These are phyloP conservation scores for Davidsoniella virescens DNA, from an alignment of 2,329 filamentous ascomycete genomes.

Conservation along the genomic window DNA sequence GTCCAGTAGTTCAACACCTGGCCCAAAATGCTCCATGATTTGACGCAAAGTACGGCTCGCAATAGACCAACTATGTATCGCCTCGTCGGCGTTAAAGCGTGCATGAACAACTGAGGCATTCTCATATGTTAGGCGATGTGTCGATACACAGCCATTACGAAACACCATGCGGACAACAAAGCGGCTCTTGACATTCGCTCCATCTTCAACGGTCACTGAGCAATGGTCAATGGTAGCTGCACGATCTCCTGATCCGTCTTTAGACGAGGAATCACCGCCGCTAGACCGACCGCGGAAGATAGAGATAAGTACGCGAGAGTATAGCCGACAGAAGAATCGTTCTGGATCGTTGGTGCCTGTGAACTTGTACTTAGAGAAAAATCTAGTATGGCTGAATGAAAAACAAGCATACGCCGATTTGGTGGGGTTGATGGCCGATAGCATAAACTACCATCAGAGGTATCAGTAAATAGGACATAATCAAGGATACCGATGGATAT, in stretches of 20 bases:
- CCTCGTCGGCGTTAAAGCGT: constrained; percentile 51
- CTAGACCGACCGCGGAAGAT: constrained; percentile 55
- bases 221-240: constrained; percentile 59
- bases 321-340: constrained; percentile 59
- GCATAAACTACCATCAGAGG: constrained; percentile 38
- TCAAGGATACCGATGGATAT: constrained; percentile 35
- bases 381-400: constrained; percentile 46
- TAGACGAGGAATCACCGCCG: constrained; percentile 40
- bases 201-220: constrained; percentile 58
- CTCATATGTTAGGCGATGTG: constrained; percentile 62
- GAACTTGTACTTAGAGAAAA: constrained; percentile 60
- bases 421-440: constrained; percentile 64
- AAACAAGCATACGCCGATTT: constrained; percentile 67
- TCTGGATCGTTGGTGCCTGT: constrained; percentile 31
- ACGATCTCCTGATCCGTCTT: constrained; percentile 29
- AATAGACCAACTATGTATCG: constrained; percentile 56
- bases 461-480: constrained; percentile 43
- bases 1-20: constrained; percentile 65
- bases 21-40: constrained; percentile 65
- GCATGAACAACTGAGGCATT: constrained; percentile 58
- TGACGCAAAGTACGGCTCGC: constrained; percentile 55
- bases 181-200: constrained; percentile 52
- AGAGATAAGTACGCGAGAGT: constrained; percentile 40
- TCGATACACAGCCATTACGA: constrained; percentile 61
- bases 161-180: constrained; percentile 60